phyloP scores from a whole-genome alignment of 768 basidiomycete species.

The Russula dissimulans region DNA sequence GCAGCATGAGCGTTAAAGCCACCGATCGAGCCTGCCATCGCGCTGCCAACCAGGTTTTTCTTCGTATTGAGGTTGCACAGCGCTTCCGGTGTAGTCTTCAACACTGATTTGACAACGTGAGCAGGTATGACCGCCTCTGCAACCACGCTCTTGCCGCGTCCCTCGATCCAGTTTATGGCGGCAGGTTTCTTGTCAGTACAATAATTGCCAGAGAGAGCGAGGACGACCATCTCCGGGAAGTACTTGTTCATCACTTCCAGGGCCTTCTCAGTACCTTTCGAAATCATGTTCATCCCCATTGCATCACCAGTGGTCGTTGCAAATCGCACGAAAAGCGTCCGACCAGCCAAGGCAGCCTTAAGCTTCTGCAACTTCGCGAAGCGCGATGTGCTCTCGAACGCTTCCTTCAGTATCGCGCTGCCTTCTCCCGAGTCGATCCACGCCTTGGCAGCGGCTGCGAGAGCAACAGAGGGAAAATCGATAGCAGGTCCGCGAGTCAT shows the following conservation, averaged over 20 bases:
- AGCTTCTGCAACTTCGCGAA: slow-evolving; percentile 82
- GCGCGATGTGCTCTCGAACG: slow-evolving; percentile 91
- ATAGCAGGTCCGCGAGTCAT: slow-evolving; percentile 99
- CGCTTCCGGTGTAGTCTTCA: slow-evolving; percentile 91
- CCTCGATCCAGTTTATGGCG: slow-evolving; percentile 99
- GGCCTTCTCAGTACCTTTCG: slow-evolving; percentile 94
- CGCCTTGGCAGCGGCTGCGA: slow-evolving; percentile 74
- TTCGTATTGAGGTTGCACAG: slow-evolving; percentile 87
- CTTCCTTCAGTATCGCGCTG: slow-evolving; percentile 59
- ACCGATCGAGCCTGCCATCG: slow-evolving; percentile 97
- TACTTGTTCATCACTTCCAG: slow-evolving; percentile 65
- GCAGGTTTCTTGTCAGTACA: slow-evolving; percentile 99
- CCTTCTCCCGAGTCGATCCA: slow-evolving; percentile 87
- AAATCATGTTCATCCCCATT: slow-evolving; percentile 99
- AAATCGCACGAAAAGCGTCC: slow-evolving; percentile 89
- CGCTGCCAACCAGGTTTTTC: slow-evolving; percentile 96
- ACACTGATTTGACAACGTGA: slow-evolving; percentile 73
- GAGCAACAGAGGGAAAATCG: slow-evolving; percentile 76
- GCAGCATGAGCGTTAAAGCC: slow-evolving; percentile 99
- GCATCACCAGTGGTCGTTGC: slow-evolving; percentile 94
- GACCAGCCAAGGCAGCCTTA: slow-evolving; percentile 86
- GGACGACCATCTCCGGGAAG: slow-evolving; percentile 87
- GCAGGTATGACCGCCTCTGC: slow-evolving; percentile 93
- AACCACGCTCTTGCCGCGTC: slow-evolving; percentile 94
- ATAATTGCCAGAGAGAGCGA: slow-evolving; percentile 93